Conservation (phyloP, 1,139 yeast species). For the Yamadazyma aaseri region DNA sequence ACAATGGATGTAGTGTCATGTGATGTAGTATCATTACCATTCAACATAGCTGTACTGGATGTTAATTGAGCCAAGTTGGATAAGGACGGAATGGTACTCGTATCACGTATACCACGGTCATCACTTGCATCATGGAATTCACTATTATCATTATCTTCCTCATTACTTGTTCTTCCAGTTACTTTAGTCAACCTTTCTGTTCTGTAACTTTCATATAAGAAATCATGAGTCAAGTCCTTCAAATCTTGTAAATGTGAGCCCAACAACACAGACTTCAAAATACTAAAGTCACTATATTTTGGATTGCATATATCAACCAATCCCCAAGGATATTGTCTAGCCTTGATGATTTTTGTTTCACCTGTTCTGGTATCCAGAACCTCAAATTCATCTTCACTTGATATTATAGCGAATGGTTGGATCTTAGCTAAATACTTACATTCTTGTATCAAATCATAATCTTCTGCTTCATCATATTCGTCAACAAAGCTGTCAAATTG, state of each 20-base stretch:
- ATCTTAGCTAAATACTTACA: slow-evolving; percentile 71
- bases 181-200: slow-evolving; percentile 71
- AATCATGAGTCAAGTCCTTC: slow-evolving; percentile 90
- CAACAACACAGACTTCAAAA: slow-evolving; percentile 76
- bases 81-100: slow-evolving; percentile 53
- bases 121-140: slow-evolving; percentile 34
- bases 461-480: slow-evolving; percentile 56
- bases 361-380: slow-evolving; percentile 56
- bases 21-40: slow-evolving; percentile 14
- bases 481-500: slow-evolving; percentile 56
- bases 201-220: slow-evolving; percentile 88
- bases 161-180: slow-evolving; percentile 30
- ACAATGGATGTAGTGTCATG: slow-evolving; percentile 22
- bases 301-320: slow-evolving; percentile 81
- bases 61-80: slow-evolving; percentile 65
- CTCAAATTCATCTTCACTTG: slow-evolving; percentile 59
- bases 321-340: slow-evolving; percentile 95
- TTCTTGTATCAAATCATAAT: slow-evolving; percentile 76
- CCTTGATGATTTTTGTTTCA: slow-evolving; percentile 55
- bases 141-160: slow-evolving; percentile 26
- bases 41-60: slow-evolving; percentile 9
- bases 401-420: slow-evolving; percentile 87
- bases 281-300: slow-evolving; percentile 77
- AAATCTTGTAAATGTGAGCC: slow-evolving; percentile 93
- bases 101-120: slow-evolving; percentile 4